These are phyloP conservation scores for Mucor saturninus DNA, from an alignment of 371 early-diverging fungal genomes.

Conservation along the genomic window DNA sequence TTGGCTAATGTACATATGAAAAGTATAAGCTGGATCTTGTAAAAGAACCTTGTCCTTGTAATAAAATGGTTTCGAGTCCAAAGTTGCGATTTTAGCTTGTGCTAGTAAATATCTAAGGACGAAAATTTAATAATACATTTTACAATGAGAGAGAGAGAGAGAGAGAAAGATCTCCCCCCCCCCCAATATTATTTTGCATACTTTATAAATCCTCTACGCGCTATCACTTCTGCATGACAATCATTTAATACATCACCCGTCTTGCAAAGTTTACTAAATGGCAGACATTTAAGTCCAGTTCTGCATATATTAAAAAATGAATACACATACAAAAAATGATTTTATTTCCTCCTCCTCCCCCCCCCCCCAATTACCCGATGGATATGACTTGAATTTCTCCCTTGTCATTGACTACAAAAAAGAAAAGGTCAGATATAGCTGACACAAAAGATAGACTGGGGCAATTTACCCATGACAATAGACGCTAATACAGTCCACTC, in stretches of 20 bases:
- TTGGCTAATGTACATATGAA: constrained; percentile 81
- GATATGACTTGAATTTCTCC: constrained; percentile 61
- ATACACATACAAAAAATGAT: constrained; percentile 2
- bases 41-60: constrained; percentile 12
- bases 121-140: not conserved
- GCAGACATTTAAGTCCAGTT: constrained; percentile 86
- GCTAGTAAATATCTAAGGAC: constrained; percentile 30
- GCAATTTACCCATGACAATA: constrained; percentile 51
- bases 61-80: not conserved
- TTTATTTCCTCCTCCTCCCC: too few species aligned
- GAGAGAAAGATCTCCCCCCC: too few species aligned
- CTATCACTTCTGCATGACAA: constrained; percentile 85
- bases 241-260: constrained; percentile 77
- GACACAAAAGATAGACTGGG: constrained; percentile 6
- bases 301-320: constrained; percentile 46
- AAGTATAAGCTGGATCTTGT: constrained; percentile 34
- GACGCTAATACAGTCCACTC: constrained; percentile 91
- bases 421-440: constrained; percentile 2
- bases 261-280: constrained; percentile 60
- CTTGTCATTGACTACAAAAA: constrained; percentile 19
- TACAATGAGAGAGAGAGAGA: not conserved
- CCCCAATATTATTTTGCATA: constrained; percentile 30
- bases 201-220: constrained; percentile 78
- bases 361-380: constrained; percentile 56
- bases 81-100: constrained; percentile 1